A percentile compares a stretch with the other conserved stretches of the same genome.
phyloP scores from a whole-genome alignment of 345 rosid species.

The Hypericum androsaemum region DNA sequence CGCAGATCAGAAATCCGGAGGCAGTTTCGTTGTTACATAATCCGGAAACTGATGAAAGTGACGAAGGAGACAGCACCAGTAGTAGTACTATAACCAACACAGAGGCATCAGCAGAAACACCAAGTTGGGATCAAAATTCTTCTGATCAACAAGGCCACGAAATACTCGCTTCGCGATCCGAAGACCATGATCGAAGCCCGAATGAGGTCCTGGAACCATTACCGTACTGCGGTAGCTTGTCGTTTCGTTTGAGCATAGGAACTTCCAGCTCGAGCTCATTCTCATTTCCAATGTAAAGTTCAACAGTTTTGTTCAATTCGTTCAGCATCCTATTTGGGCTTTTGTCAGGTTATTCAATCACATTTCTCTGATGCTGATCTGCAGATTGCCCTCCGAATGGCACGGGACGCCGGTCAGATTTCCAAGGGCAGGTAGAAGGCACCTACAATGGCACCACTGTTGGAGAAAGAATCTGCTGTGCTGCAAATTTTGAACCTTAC shows the following conservation, averaged over 20 bases:
- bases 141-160: conserved; percentile 1
- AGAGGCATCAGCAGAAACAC: background rate
- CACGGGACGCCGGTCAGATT: background rate
- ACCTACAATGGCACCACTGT: background rate
- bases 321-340: background rate
- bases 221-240: conserved; percentile 15
- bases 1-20: conserved; percentile 12
- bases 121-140: conserved; percentile 5
- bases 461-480: conserved; percentile 7
- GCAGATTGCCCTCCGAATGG: conserved; percentile 6
- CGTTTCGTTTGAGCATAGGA: conserved; percentile 22
- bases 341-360: background rate
- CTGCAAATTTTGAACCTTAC: background rate
- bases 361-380: background rate
- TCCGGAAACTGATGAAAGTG: conserved; percentile 3
- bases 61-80: background rate
- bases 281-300: conserved; percentile 35
- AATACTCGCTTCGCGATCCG: conserved; percentile 4
- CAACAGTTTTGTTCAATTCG: background rate
- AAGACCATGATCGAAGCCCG: background rate
- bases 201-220: background rate
- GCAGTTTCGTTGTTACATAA: background rate
- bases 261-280: conserved; percentile 25
- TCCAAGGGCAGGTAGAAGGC: background rate
- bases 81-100: conserved; percentile 8